Evolutionary conservation across 2,329 filamentous ascomycete species (phyloP), one percentile per base, ranked within the genome.

Genomic region (Nigrospora oryzae): DNA sequence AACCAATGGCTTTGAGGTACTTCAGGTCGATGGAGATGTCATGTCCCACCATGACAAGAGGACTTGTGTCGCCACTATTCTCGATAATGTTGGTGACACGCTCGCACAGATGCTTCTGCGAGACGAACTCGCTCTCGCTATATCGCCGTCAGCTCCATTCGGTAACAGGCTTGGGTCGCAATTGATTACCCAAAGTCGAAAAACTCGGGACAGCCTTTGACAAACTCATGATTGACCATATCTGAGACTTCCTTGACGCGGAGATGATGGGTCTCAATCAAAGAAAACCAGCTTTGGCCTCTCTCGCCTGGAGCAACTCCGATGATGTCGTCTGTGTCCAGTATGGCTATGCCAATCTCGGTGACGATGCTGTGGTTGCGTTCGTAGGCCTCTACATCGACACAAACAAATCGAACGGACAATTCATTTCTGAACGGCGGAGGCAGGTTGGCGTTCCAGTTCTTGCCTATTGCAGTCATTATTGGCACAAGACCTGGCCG

Each of bases 361-460:
- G 90, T 95, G 47, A 97, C 75, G 12, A 77, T 69, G 32, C 73
- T 68, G 12, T 80, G 76, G 38, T 77, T 70, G 17, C 67, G 65
- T 61, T 98, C 93, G 46, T 83, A 87, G 1, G 84, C 81, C 63
- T 98, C 93, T 31, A 93, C 69, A 55, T 98, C 93, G 38, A 97
- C 71, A 49, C 77, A 81, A 47, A 95, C 70, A 53, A 96, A 84
- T 8, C 94, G 72, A 1, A 79, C 73, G n/a, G 73, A 68, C 11
- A 63, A 56, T 28, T 81, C 75, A 42, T 73, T 71, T 0, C 61
- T 47, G 47, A 70, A 73, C 1, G 70, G 70, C 3, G 64, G 63
- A 1, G 68, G 63, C 35, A 69, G 53, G n/a, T 63, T 42, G 5
- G 46, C 42, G 28, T 59, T 37, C 74, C 54, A 56, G 55, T 19